Evolutionary conservation across 352 stramenopile species (phyloP).

Genomic region (Phytopythium oedochilum): DNA sequence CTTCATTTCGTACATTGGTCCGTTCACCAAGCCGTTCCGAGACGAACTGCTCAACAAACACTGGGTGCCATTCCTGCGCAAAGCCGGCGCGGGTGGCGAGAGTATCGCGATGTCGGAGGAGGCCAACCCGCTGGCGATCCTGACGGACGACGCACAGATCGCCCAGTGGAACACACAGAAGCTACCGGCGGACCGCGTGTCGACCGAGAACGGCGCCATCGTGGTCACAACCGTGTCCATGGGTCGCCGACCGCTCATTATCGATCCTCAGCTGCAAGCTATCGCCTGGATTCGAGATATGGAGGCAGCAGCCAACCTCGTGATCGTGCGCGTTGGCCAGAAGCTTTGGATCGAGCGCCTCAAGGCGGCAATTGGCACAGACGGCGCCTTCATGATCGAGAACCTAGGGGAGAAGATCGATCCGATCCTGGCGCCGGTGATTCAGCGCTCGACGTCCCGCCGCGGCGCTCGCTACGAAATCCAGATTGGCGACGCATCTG

Average conservation of each 20-base stretch:
- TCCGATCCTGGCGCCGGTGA: slow-evolving; percentile 91
- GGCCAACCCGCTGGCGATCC: slow-evolving; percentile 86
- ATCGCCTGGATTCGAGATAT: slow-evolving; percentile 93
- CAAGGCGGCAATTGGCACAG: slow-evolving; percentile 91
- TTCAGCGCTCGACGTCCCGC: slow-evolving; percentile 93
- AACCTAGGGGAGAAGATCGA: slow-evolving; percentile 95
- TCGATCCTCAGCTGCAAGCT: slow-evolving; percentile 92
- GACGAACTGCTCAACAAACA: slow-evolving; percentile 92
- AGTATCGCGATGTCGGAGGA: slow-evolving; percentile 91
- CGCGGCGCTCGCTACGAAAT: slow-evolving; percentile 92
- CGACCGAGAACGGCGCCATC: slow-evolving; percentile 92
- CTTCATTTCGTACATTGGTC: slow-evolving; percentile 95
- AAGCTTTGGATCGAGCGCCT: slow-evolving; percentile 94
- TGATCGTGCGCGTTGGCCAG: slow-evolving; percentile 93
- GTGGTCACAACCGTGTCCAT: slow-evolving; percentile 89
- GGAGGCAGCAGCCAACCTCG: slow-evolving; percentile 88
- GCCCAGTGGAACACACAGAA: slow-evolving; percentile 94
- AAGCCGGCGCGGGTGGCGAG: slow-evolving; percentile 71
- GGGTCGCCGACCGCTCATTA: slow-evolving; percentile 89
- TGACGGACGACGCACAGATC: slow-evolving; percentile 91
- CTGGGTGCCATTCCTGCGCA: slow-evolving; percentile 89
- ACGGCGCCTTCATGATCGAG: slow-evolving; percentile 92
- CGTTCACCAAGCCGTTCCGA: slow-evolving; percentile 94
- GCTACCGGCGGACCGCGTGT: slow-evolving; percentile 91
- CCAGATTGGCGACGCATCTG: slow-evolving; percentile 92